Conservation (phyloP, 1,139 yeast genomes). For the Magnusiomyces ingens region DNA sequence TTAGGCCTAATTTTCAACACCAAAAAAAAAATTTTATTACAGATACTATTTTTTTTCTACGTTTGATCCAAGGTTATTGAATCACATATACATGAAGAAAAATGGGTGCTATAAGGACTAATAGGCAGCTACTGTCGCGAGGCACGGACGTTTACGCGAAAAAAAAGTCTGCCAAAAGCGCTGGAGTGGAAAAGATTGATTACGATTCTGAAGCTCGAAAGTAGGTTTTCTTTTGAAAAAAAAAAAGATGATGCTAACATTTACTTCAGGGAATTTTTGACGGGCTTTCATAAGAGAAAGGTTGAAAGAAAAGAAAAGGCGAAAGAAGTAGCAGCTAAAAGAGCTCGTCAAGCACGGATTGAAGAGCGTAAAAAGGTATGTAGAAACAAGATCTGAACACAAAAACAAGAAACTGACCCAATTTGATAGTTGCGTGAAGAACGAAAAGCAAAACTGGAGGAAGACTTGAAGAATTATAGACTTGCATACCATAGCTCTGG, state of each 20-base stretch:
- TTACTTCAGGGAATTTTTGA: conserved; percentile 54
- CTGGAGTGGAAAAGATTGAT: conserved; percentile 70
- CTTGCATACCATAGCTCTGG: conserved; percentile 6
- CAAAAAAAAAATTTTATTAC: background rate
- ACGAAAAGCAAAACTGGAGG: conserved; percentile 11
- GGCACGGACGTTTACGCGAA: conserved; percentile 80
- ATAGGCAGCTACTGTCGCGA: conserved; percentile 72
- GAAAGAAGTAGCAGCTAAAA: conserved; percentile 63
- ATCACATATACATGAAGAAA: background rate
- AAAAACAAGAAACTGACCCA: background rate
- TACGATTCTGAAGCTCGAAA: conserved; percentile 68
- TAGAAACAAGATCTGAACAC: background rate
- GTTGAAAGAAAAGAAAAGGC: conserved; percentile 84
- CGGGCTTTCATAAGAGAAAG: conserved; percentile 95
- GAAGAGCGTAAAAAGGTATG: conserved; percentile 58
- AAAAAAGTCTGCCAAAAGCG: conserved; percentile 50
- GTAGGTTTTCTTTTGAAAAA: conserved; percentile 23
- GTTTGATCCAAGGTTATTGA: background rate
- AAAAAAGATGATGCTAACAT: conserved; percentile 1
- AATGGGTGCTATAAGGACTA: conserved; percentile 27
- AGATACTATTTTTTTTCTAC: background rate
- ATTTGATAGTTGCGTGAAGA: conserved; percentile 12
- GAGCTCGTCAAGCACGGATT: conserved; percentile 62
- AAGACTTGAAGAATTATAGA: conserved; percentile 12
- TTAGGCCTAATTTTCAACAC: background rate